A percentile compares a stretch with the other conserved stretches of the same genome.
phyloP scores from a whole-genome alignment of 2,329 filamentous ascomycete species.

The Dactylellina drechsleri region DNA sequence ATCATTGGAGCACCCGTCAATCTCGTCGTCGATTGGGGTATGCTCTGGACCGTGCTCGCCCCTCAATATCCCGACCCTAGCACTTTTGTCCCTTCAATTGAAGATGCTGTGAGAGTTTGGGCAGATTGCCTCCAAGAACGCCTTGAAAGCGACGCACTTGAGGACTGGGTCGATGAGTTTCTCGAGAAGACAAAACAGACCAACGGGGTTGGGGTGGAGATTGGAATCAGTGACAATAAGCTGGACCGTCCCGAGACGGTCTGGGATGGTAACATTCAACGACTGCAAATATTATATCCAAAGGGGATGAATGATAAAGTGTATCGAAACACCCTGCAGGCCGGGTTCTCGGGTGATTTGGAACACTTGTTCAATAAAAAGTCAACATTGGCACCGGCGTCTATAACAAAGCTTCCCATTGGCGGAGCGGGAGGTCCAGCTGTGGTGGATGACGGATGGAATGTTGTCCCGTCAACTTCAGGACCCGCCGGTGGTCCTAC shows the following conservation, averaged over 20 bases:
- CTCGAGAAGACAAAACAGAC: conserved; percentile 39
- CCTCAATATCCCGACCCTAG: conserved; percentile 43
- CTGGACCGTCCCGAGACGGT: conserved; percentile 31
- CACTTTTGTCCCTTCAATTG: conserved; percentile 48
- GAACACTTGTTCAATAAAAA: conserved; percentile 49
- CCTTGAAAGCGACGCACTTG: conserved; percentile 44
- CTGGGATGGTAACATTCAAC: conserved; percentile 8
- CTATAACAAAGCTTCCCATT: conserved; percentile 37
- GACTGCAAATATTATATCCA: conserved; percentile 34
- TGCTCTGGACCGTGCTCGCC: conserved; percentile 44
- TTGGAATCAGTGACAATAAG: conserved; percentile 42
- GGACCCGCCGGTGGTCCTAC: conserved; percentile 13
- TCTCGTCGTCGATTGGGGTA: conserved; percentile 37
- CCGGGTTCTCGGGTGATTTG: conserved; percentile 35
- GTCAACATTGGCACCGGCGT: conserved; percentile 12
- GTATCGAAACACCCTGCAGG: conserved; percentile 43
- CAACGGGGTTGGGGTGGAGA: conserved; percentile 38
- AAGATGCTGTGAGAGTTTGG: conserved; percentile 41
- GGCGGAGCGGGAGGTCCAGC: conserved; percentile 22
- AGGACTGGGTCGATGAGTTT: conserved; percentile 46
- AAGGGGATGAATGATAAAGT: conserved; percentile 34
- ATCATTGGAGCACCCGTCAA: conserved; percentile 33
- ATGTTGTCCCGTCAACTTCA: conserved; percentile 36
- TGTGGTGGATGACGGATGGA: conserved; percentile 47
- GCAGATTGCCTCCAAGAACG: conserved; percentile 47